phyloP scores from a whole-genome alignment of 768 basidiomycete genomes.

The Coprinopsis cinerea region DNA sequence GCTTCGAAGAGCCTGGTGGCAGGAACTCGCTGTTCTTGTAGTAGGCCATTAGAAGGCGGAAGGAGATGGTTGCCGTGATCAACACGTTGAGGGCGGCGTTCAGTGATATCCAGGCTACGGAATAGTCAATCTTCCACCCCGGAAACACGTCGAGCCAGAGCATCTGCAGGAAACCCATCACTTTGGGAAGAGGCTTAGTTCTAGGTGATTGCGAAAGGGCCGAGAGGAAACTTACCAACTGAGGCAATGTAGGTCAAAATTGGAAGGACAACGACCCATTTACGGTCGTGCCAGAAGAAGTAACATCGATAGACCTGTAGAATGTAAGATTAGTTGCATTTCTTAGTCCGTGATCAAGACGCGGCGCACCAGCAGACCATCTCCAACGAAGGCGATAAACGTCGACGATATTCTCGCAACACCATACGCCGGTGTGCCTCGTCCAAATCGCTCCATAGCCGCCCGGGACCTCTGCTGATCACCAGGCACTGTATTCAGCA shows the following conservation, averaged over 20 bases:
- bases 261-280: constrained; percentile 6
- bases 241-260: constrained; percentile 3
- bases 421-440: constrained; percentile 2
- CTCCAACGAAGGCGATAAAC: constrained; percentile 9
- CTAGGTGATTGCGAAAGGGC: no score
- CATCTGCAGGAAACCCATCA: constrained; percentile 10
- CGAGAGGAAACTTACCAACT: constrained; percentile 1
- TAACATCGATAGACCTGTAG: constrained; percentile 9
- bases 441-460: constrained; percentile 7
- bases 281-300: constrained; percentile 10
- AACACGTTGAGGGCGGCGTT: constrained; percentile 7
- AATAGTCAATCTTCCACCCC: constrained; percentile 8
- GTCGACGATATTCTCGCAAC: constrained; percentile 6
- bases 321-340: no score
- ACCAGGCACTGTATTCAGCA: constrained; percentile 2
- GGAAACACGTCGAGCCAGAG: constrained; percentile 5
- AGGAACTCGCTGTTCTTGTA: constrained; percentile 4
- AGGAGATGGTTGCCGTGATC: constrained; percentile 8
- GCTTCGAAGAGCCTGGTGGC: constrained; percentile 1
- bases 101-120: constrained; percentile 8
- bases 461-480: constrained; percentile 1
- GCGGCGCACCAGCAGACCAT: constrained; percentile 8
- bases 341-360: no score
- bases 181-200: not conserved
- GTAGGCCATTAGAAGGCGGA: constrained; percentile 2